Conservation (phyloP, 148 eudicot species). For the Oxyria digyna region DNA sequence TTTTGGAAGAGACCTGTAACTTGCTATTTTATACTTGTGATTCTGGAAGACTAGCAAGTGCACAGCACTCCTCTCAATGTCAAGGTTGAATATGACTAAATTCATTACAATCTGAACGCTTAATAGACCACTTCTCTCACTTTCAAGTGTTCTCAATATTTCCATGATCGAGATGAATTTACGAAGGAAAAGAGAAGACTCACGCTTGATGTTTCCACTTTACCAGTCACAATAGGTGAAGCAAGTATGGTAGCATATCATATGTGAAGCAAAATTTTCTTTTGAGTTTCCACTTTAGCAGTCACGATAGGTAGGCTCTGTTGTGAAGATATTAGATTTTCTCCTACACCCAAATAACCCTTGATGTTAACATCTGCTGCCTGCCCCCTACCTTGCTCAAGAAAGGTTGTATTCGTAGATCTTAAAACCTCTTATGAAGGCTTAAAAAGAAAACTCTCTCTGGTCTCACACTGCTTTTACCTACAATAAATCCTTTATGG, state of each 20-base stretch:
- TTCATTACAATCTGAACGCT: background rate
- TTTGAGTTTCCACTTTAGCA: constrained; percentile 22
- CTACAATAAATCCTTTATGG: constrained; percentile 27
- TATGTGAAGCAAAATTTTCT: too few relatives aligned
- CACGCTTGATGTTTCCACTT: too few relatives aligned
- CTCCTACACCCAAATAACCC: constrained; percentile 14
- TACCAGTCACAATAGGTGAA: too few relatives aligned
- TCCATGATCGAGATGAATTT: background rate
- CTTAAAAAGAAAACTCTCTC: constrained; percentile 25
- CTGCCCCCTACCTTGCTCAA: constrained; percentile 20
- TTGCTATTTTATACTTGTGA: background rate
- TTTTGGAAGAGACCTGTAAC: too few relatives aligned
- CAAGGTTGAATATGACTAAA: background rate
- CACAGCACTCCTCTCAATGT: background rate
- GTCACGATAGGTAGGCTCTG: constrained; percentile 17
- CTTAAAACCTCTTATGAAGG: constrained; percentile 15
- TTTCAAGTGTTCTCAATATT: background rate
- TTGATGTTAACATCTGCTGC: constrained; percentile 12
- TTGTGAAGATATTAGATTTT: constrained; percentile 15
- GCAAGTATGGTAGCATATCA: too few relatives aligned
- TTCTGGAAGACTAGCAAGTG: background rate
- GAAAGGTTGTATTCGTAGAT: constrained; percentile 20
- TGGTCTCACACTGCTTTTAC: constrained; percentile 26
- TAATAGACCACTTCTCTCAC: background rate
- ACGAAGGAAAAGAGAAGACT: background rate